Percentiles rank a stretch among this genome's conserved stretches.
These are phyloP conservation scores for Polyplosphaeria fusca DNA, from an alignment of 495 filamentous ascomycete genomes.

Conservation along the genomic window DNA sequence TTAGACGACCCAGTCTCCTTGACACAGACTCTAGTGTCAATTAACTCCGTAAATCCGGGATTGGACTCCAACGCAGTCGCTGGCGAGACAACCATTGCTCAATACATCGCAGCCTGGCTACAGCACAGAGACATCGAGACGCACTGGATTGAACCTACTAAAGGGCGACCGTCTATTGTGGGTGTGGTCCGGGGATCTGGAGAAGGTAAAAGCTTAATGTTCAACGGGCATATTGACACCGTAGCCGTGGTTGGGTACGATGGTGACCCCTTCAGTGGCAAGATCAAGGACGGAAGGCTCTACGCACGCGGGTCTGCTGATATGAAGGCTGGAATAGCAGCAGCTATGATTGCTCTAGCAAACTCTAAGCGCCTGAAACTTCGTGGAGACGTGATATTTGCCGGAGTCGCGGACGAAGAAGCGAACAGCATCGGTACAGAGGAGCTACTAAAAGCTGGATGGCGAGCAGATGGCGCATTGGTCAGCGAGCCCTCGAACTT, in stretches of 20 bases:
- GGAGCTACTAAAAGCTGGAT: background rate
- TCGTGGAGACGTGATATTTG: background rate
- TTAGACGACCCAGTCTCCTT: too few species aligned
- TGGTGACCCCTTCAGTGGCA: background rate
- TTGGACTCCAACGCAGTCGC: too few species aligned
- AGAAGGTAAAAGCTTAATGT: background rate
- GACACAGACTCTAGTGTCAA: too few species aligned
- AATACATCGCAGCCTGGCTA: too few species aligned
- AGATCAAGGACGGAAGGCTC: background rate
- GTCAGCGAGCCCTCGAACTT: background rate
- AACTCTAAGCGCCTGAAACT: background rate
- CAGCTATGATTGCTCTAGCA: background rate
- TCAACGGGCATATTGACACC: background rate
- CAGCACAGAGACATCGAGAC: too few species aligned
- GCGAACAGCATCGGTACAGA: background rate
- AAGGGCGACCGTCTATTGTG: background rate
- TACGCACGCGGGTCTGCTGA: background rate
- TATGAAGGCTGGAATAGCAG: background rate
- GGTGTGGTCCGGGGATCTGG: background rate
- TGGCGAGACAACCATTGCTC: too few species aligned
- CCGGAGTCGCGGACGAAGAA: background rate
- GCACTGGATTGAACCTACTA: background rate
- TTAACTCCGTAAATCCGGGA: too few species aligned
- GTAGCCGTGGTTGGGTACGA: background rate
- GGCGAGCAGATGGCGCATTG: background rate